Conservation (phyloP, 2,329 filamentous ascomycete species). For the Zalaria obscura region DNA sequence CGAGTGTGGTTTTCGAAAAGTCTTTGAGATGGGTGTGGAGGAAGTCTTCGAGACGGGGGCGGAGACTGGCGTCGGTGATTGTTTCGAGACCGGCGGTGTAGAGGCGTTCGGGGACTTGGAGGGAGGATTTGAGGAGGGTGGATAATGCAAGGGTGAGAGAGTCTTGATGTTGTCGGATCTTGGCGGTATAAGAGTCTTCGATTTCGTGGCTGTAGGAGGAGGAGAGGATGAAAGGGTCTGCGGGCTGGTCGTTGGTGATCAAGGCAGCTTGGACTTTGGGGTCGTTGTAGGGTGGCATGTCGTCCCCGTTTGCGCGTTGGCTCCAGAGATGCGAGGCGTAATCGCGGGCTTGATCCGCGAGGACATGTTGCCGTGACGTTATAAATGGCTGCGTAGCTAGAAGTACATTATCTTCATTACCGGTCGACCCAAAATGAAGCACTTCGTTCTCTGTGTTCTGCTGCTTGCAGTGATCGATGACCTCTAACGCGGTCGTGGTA, state of each 20-base stretch:
- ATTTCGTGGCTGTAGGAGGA: neutral
- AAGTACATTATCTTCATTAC: no score
- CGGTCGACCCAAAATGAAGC: no score
- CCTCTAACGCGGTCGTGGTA: no score
- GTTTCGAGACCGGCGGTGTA: conserved; percentile 12
- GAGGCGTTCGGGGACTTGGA: conserved; percentile 14
- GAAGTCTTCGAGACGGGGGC: conserved; percentile 8
- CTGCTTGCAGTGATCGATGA: no score
- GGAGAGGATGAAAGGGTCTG: neutral
- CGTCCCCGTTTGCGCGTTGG: neutral
- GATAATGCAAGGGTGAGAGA: neutral
- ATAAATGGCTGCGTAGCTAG: no score
- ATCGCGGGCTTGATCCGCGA: no score
- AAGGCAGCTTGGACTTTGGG: neutral
- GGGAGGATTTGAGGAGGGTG: conserved; percentile 6
- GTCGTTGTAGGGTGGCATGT: neutral
- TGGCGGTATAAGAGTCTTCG: neutral
- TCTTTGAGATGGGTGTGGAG: conserved; percentile 11
- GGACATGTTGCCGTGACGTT: no score
- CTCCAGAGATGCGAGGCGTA: no score
- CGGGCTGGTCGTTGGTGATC: neutral
- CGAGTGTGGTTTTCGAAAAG: conserved; percentile 9
- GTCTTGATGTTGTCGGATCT: conserved; percentile 1
- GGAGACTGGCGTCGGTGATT: conserved; percentile 11
- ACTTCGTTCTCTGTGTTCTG: no score